Conservation (phyloP, 2,329 filamentous ascomycete genomes). For the Byssothecium circinans region DNA sequence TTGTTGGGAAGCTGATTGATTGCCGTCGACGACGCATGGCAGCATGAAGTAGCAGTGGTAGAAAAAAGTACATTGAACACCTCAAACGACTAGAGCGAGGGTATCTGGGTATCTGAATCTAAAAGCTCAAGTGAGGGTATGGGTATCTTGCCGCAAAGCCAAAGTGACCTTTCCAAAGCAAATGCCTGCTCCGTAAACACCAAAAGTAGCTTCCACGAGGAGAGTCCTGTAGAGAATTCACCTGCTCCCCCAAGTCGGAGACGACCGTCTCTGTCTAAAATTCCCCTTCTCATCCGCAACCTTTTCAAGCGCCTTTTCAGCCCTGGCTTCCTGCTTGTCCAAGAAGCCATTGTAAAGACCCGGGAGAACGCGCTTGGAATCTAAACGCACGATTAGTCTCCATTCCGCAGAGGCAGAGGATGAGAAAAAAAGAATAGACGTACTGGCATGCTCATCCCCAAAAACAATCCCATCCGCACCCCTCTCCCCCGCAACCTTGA, state of each 20-base stretch:
- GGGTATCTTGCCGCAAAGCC: neutral
- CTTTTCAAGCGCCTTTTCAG: conserved; percentile 41
- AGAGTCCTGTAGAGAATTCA: too few relatives aligned
- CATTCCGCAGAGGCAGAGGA: neutral
- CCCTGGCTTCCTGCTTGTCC: conserved; percentile 36
- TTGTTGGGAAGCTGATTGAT: conserved; percentile 2
- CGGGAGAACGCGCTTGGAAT: conserved; percentile 39
- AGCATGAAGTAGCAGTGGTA: neutral
- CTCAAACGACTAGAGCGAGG: neutral
- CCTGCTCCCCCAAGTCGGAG: conserved; percentile 43
- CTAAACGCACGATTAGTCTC: conserved; percentile 22
- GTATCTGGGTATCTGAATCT: neutral
- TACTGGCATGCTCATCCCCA: conserved; percentile 76
- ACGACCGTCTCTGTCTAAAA: conserved; percentile 41
- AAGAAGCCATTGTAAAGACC: conserved; percentile 40
- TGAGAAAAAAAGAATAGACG: conserved; percentile 26
- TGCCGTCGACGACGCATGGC: neutral
- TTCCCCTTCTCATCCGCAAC: conserved; percentile 44
- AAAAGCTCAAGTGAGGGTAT: neutral
- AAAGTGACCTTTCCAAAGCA: neutral
- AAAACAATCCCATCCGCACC: conserved; percentile 74
- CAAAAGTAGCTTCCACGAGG: too few relatives aligned
- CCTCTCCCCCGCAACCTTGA: conserved; percentile 66
- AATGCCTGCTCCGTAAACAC: neutral
- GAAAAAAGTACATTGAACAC: neutral